A percentile compares a stretch with the other conserved stretches of the same genome.
These are phyloP conservation scores for Powellomyces hirtus DNA, from an alignment of 192 early-diverging fungal genomes.

Conservation along the genomic window DNA sequence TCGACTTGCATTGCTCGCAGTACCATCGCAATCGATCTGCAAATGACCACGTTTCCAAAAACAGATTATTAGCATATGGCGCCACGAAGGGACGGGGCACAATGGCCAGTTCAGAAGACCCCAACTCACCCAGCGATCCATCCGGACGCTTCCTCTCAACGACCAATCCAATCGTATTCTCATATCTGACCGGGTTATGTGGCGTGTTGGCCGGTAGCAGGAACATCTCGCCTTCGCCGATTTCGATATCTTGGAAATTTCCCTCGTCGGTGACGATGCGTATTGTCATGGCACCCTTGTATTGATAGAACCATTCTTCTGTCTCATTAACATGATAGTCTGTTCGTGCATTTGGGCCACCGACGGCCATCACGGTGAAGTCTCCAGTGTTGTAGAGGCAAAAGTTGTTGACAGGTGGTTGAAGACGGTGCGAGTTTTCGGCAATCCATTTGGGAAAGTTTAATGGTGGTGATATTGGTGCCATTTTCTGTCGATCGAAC, in stretches of 20 bases:
- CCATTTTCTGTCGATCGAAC: too few species aligned
- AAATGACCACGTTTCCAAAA: too few species aligned
- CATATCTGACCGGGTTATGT: conserved; percentile 92
- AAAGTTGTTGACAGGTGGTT: conserved; percentile 95
- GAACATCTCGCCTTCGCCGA: conserved; percentile 96
- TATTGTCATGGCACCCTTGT: conserved; percentile 91
- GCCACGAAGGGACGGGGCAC: too few species aligned
- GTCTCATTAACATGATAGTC: conserved; percentile 98
- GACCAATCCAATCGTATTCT: conserved; percentile 94
- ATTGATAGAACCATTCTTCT: conserved; percentile 98
- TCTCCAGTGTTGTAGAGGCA: conserved; percentile 78
- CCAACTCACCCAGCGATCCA: conserved; percentile 30
- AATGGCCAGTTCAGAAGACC: too few species aligned
- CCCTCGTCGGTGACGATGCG: conserved; percentile 70
- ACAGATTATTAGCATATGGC: background rate
- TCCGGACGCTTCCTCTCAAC: conserved; percentile 82
- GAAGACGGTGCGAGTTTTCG: conserved; percentile 76
- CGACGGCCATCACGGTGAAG: conserved; percentile 90
- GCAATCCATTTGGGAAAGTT: conserved; percentile 89
- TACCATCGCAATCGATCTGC: conserved; percentile 96
- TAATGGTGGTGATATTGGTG: conserved; percentile 67
- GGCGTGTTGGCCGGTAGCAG: conserved; percentile 89
- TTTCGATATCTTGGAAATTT: conserved; percentile 74
- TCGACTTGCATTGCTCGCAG: conserved; percentile 76
- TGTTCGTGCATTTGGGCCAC: conserved; percentile 86